phyloP scores from a whole-genome alignment of 345 rosid genomes.

The Syzygium aromaticum region DNA sequence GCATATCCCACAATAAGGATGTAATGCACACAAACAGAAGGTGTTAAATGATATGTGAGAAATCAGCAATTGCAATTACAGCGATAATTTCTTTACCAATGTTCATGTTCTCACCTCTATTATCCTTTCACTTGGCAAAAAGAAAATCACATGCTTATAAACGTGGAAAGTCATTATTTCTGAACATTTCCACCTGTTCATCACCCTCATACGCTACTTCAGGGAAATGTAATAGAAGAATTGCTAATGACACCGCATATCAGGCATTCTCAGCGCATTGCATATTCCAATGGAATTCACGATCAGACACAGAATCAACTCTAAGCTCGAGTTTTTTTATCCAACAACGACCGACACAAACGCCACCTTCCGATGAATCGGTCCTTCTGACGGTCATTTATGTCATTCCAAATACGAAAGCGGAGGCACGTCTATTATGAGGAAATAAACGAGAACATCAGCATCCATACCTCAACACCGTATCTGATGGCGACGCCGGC shows the following conservation, averaged over 20 bases:
- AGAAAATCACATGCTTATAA: neutral
- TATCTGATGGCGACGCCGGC: conserved; percentile 93
- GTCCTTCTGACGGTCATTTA: neutral
- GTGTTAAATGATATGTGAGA: neutral
- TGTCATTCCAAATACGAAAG: neutral
- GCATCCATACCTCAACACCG: conserved; percentile 70
- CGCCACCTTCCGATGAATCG: neutral
- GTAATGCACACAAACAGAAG: neutral
- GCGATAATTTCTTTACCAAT: neutral
- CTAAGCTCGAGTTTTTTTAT: neutral
- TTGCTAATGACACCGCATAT: neutral
- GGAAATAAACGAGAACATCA: neutral
- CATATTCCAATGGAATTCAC: neutral
- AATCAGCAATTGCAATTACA: neutral
- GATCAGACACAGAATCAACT: neutral
- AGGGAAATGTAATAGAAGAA: neutral
- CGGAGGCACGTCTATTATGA: neutral
- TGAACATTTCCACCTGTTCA: neutral
- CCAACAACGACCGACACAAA: neutral
- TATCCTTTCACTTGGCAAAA: neutral
- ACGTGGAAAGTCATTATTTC: neutral
- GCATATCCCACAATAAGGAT: neutral
- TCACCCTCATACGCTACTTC: neutral
- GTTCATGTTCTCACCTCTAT: neutral
- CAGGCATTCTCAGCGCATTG: neutral